Percentiles rank a stretch among this genome's conserved stretches.
phyloP scores from a whole-genome alignment of 345 rosid species.

The Eucalyptus polyanthemos region DNA sequence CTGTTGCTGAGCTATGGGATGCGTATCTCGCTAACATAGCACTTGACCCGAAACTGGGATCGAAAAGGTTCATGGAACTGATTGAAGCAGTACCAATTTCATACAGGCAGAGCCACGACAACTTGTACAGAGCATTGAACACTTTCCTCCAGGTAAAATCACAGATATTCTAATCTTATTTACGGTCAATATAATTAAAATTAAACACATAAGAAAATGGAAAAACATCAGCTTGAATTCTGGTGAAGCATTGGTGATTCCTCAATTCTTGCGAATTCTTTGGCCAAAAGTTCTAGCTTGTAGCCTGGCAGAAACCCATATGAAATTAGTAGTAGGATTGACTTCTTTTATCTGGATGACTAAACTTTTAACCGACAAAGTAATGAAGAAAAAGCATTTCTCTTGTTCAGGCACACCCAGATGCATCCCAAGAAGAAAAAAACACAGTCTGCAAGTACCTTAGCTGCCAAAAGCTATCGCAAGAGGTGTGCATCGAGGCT shows the following conservation, averaged over 20 bases:
- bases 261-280: background rate
- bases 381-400: background rate
- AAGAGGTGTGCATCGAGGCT: slow-evolving; percentile 55
- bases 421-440: slow-evolving; percentile 51
- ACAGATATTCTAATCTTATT: background rate
- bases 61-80: slow-evolving; percentile 36
- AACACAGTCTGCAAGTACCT: slow-evolving; percentile 54
- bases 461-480: slow-evolving; percentile 65
- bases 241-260: background rate
- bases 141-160: slow-evolving; percentile 43
- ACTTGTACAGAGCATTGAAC: slow-evolving; percentile 53
- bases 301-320: background rate
- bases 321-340: background rate
- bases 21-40: slow-evolving; percentile 30
- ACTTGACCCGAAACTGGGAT: slow-evolving; percentile 27
- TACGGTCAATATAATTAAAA: background rate
- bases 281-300: background rate
- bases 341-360: background rate
- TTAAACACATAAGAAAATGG: background rate
- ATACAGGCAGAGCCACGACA: slow-evolving; percentile 50
- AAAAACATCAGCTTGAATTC: background rate
- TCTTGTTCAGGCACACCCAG: slow-evolving; percentile 31
- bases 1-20: slow-evolving; percentile 60
- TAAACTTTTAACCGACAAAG: background rate
- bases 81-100: slow-evolving; percentile 47